Conservation (phyloP, 2,329 filamentous ascomycete genomes). For the Phialemoniopsis sp. region DNA sequence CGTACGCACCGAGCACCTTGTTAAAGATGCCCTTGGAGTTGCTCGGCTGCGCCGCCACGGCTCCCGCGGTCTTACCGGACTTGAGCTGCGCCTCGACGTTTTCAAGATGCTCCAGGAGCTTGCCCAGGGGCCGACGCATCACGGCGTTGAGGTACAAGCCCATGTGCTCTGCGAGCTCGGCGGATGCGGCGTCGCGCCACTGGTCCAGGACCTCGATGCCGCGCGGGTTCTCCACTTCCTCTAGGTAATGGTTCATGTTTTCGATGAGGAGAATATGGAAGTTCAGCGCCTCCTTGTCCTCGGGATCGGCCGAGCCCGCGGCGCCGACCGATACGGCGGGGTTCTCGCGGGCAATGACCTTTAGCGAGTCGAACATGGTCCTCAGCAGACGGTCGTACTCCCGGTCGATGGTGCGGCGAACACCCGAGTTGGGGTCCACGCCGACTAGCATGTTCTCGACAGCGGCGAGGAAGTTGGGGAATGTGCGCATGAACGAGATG, state of each 20-base stretch:
- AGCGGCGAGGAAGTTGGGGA: conserved; percentile 78
- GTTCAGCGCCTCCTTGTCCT: conserved; percentile 95
- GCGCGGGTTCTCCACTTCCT: conserved; percentile 78
- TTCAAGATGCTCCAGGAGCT: conserved; percentile 87
- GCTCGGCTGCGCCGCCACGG: conserved; percentile 74
- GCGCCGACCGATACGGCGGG: conserved; percentile 42
- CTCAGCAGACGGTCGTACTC: conserved; percentile 88
- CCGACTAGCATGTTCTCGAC: conserved; percentile 78
- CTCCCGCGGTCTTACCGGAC: conserved; percentile 52
- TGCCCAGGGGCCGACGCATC: conserved; percentile 83
- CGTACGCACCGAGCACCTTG: conserved; percentile 77
- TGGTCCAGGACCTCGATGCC: conserved; percentile 73
- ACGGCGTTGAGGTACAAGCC: conserved; percentile 81
- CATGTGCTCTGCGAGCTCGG: conserved; percentile 84
- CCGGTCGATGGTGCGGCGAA: conserved; percentile 76
- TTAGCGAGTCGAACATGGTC: conserved; percentile 95
- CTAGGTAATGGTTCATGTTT: conserved; percentile 97
- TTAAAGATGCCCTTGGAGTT: conserved; percentile 81
- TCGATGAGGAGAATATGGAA: conserved; percentile 97
- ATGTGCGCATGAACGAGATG: conserved; percentile 90
- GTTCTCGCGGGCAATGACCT: conserved; percentile 81
- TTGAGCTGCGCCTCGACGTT: conserved; percentile 73
- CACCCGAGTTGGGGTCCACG: conserved; percentile 45
- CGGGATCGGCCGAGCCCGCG: conserved; percentile 49
- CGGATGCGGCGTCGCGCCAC: conserved; percentile 74